These are phyloP conservation scores for Microthlaspi erraticum DNA, from an alignment of 345 rosid species.

Conservation along the genomic window DNA sequence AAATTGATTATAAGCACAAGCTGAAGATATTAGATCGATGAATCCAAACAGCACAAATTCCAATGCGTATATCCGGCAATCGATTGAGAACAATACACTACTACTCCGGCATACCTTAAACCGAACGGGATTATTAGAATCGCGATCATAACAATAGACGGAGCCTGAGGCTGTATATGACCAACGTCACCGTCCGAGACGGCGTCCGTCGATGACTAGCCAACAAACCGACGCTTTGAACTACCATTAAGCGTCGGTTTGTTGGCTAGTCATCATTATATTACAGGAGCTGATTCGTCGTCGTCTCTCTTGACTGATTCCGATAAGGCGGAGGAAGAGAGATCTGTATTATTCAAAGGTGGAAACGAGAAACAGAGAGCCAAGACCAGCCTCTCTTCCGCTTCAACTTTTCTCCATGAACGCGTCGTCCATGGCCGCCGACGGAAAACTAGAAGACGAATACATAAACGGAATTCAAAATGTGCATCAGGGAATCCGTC, in stretches of 20 bases:
- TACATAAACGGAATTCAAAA: slow-evolving; percentile 38
- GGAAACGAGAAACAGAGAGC: slow-evolving; percentile 38
- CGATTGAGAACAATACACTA: slow-evolving; percentile 4
- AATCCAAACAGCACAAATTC: slow-evolving; percentile 19
- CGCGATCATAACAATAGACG: slow-evolving; percentile 92
- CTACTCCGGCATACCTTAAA: slow-evolving; percentile 66
- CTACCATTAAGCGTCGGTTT: too few relatives aligned
- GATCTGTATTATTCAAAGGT: slow-evolving; percentile 34
- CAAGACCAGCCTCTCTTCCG: slow-evolving; percentile 40
- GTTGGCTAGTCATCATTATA: too few relatives aligned
- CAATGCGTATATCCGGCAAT: slow-evolving; percentile 4
- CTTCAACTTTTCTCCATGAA: slow-evolving; percentile 48
- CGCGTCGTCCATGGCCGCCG: slow-evolving; percentile 59
- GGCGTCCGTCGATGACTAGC: slow-evolving; percentile 50
- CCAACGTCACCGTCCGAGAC: slow-evolving; percentile 87
- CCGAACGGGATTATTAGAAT: slow-evolving; percentile 75
- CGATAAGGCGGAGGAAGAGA: not conserved
- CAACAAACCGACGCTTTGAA: slow-evolving; percentile 45
- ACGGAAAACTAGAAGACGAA: slow-evolving; percentile 41
- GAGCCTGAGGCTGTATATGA: slow-evolving; percentile 97
- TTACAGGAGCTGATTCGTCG: not conserved
- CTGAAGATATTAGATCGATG: slow-evolving; percentile 14
- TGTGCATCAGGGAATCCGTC: slow-evolving; percentile 43
- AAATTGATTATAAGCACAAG: not conserved
- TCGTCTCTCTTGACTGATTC: slow-evolving; percentile 2